Evolutionary conservation across 2,329 filamentous ascomycete species (phyloP), one percentile per base, ranked within the genome.

Genomic region (Cercospora zeina): DNA sequence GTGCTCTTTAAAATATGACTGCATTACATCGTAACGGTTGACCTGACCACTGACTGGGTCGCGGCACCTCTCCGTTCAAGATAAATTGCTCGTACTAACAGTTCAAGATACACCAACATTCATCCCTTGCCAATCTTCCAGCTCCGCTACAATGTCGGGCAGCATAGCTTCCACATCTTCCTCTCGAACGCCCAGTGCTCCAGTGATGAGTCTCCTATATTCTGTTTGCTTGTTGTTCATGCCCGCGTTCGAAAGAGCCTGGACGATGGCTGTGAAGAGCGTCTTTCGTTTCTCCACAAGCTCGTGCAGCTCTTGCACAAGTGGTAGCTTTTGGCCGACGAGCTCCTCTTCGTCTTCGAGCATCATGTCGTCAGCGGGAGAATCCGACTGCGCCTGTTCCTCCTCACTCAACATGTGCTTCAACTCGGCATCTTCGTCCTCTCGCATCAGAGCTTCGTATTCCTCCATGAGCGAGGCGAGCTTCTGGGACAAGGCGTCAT

Each of bases 151-250:
- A 49, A 82, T 81, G 60, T 82, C 80, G 1, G 79, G 79, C 69
- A 82, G 66, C 77, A 82, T 87, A 49, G 81, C 79, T 73, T 91
- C 89, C 36, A 91, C 82, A 66, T 85, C 87, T 67, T 89, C 87
- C 61, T 89, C 87, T 67, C 85, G 82, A 14, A 87, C 82, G 27
- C 87, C 87, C 30, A 92, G 78, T 62, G 89, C 90, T 63, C 84
- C 83, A 62, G 84, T 85, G 33, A 91, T 84, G 31, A 92, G 80
- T 59, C 83, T 83, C 64, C 88, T 83, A 74, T 93, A 93, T 73
- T 87, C 86, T 68, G 87, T 87, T 67, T 89, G 89, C 72, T 87
- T 87, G 54, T 71, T 88, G 36, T 87, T 86, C 37, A 88, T 86
- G 45, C 89, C 89, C 10, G 89, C 87, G 65, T 87, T 82, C 49